phyloP scores from a whole-genome alignment of 108 stramenopile species.

The Cyclotella atomus region DNA sequence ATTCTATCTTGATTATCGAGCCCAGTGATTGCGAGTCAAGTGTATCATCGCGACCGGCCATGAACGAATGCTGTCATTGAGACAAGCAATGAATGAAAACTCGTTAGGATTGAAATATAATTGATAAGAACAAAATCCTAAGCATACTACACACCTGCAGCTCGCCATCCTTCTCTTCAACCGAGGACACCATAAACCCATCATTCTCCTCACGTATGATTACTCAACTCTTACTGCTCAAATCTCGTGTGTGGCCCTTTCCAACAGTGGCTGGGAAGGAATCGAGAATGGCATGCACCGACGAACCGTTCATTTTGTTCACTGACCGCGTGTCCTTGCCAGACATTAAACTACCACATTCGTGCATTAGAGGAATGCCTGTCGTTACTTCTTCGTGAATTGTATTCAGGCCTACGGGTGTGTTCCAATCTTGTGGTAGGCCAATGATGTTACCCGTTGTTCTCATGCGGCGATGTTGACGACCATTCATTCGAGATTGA shows the following conservation, averaged over 20 bases:
- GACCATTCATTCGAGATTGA: background rate
- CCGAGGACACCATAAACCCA: background rate
- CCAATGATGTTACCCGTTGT: background rate
- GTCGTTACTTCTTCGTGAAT: conserved; percentile 10
- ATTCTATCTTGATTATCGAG: too few relatives aligned
- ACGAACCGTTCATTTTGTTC: background rate
- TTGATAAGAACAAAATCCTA: too few relatives aligned
- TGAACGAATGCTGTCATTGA: too few relatives aligned
- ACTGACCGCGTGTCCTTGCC: background rate
- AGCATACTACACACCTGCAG: background rate
- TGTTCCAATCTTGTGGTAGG: background rate
- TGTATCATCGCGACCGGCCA: too few relatives aligned
- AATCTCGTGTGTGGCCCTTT: background rate
- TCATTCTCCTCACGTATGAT: background rate
- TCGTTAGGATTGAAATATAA: too few relatives aligned
- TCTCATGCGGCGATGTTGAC: conserved; percentile 11
- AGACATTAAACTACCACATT: background rate
- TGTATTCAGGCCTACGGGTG: background rate
- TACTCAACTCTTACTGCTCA: background rate
- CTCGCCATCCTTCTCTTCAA: background rate
- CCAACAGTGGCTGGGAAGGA: background rate
- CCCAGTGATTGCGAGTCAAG: too few relatives aligned
- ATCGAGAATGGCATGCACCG: background rate
- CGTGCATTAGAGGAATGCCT: background rate
- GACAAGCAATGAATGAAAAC: too few relatives aligned